phyloP scores from a whole-genome alignment of 2,329 filamentous ascomycete genomes.

The Bertia moriformis region DNA sequence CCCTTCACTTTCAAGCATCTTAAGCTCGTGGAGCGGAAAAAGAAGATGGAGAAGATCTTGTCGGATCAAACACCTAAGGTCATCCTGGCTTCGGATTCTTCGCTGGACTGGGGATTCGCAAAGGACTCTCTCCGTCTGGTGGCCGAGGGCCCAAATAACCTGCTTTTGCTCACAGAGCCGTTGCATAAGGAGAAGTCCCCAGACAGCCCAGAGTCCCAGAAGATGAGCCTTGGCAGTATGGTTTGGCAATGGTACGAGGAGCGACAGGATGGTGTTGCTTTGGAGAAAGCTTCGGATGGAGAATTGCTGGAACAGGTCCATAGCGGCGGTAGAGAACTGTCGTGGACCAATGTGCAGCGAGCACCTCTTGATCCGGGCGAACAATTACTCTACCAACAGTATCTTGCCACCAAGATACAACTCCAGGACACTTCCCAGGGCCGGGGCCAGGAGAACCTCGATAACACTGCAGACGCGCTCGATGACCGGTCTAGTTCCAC shows the following conservation, averaged over 20 bases:
- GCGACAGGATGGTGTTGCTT: slow-evolving; percentile 43
- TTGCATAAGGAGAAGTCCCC: slow-evolving; percentile 15
- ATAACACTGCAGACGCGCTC: slow-evolving; percentile 57
- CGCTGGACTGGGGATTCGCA: slow-evolving; percentile 89
- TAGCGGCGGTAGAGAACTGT: slow-evolving; percentile 45
- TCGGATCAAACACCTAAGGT: slow-evolving; percentile 43
- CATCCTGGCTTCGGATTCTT: slow-evolving; percentile 80
- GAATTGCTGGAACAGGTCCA: slow-evolving; percentile 54
- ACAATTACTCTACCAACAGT: slow-evolving; percentile 74
- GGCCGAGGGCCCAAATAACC: slow-evolving; percentile 63
- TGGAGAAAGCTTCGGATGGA: slow-evolving; percentile 34
- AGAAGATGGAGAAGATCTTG: slow-evolving; percentile 60
- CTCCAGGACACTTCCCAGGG: slow-evolving; percentile 61
- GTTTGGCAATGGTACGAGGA: slow-evolving; percentile 73
- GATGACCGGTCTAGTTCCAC: slow-evolving; percentile 69
- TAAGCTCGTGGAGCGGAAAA: slow-evolving; percentile 67
- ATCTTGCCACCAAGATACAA: slow-evolving; percentile 75
- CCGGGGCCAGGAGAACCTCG: slow-evolving; percentile 46
- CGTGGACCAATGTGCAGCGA: slow-evolving; percentile 44
- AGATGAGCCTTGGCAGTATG: slow-evolving; percentile 51
- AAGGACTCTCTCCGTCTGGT: slow-evolving; percentile 63
- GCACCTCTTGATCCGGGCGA: slow-evolving; percentile 63
- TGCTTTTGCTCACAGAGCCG: slow-evolving; percentile 72
- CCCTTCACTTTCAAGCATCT: slow-evolving; percentile 86
- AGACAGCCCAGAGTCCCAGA: slow-evolving; percentile 4